phyloP scores from a whole-genome alignment of 495 filamentous ascomycete genomes.

The Neurospora sp. region DNA sequence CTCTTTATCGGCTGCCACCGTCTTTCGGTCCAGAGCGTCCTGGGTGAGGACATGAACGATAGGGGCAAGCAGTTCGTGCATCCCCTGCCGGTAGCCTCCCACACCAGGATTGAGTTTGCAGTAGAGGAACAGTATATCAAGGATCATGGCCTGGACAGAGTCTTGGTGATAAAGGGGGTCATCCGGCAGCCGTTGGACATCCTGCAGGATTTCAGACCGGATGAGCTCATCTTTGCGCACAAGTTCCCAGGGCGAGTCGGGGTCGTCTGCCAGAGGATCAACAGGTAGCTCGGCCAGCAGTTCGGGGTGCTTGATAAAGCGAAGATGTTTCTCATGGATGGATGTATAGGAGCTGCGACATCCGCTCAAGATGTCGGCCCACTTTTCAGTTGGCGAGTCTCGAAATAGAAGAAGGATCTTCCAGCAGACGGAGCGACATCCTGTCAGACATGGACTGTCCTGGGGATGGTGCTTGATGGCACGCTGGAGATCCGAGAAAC shows the following conservation, averaged over 20 bases:
- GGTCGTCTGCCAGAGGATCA: slow-evolving; percentile 82
- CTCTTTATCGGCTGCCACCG: slow-evolving; percentile 8
- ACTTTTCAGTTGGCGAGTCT: slow-evolving; percentile 52
- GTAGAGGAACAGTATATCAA: slow-evolving; percentile 86
- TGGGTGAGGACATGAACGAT: slow-evolving; percentile 79
- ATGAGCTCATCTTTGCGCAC: slow-evolving; percentile 75
- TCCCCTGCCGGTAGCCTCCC: slow-evolving; percentile 84
- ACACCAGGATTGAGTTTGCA: slow-evolving; percentile 84
- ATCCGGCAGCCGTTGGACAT: slow-evolving; percentile 89
- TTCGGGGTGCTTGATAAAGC: slow-evolving; percentile 72
- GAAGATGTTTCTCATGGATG: slow-evolving; percentile 62
- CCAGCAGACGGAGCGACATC: slow-evolving; percentile 86
- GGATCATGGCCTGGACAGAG: slow-evolving; percentile 66
- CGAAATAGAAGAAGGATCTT: slow-evolving; percentile 83
- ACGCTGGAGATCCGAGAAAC: slow-evolving; percentile 52
- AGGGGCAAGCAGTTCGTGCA: slow-evolving; percentile 92
- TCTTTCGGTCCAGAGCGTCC: slow-evolving; percentile 53
- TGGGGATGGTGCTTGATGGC: slow-evolving; percentile 48
- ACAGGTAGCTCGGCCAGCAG: slow-evolving; percentile 54
- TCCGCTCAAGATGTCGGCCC: slow-evolving; percentile 55
- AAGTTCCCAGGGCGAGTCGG: slow-evolving; percentile 80
- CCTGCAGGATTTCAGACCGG: slow-evolving; percentile 85
- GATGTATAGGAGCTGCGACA: slow-evolving; percentile 64
- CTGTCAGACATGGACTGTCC: slow-evolving; percentile 53
- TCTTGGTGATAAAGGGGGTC: slow-evolving; percentile 80